Evolutionary conservation across 768 basidiomycete species (phyloP), one percentile per base, ranked within the genome.

Genomic region (Polyporus arcularius): DNA sequence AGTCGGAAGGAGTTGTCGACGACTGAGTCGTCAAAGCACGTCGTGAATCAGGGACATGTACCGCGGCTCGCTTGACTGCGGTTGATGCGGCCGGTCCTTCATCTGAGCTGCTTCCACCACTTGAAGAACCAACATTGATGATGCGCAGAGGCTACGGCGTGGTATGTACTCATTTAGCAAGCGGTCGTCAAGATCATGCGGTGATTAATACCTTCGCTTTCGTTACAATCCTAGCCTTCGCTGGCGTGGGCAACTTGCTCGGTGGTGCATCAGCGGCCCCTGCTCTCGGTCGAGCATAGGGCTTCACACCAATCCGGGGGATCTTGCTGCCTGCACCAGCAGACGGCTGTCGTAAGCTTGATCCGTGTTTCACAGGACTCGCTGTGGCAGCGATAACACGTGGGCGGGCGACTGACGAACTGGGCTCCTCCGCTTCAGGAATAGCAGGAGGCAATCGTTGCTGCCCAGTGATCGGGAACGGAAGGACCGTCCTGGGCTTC

Each of bases 261-360:
- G 45, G 12, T 6, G 40, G 40, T 14, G 43, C 18, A 5, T 56
- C 57, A 18, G 51, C 49, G 10, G 50, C 32, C 38, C 60, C 49
- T 10, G 53, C 40, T 32, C 60, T 64, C 4, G 74, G 70, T 35
- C 68, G 61, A 4, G 70, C 65, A 49, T 75, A 74, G 1, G 73
- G 73, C 58, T 75, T 75, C 16, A 63, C 61, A 21, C 74, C 74
- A 30, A 73, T 72, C 12, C 74, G 56, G 4, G 74, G 74, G n/a
- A 75, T 75, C 58, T 65, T 71, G 55, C 74, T 75, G 14, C 66
- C 67, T 15, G 62, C 58, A n/a, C 66, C 60, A 14, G 68, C 62
- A 18, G 73, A 68, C 1, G 73, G 73, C 32, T 71, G 72, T 30
- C 72, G 65, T 30, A 73, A 35, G 14, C 45, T 63, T 4, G 71